These are phyloP conservation scores for Plasmodium vinckei DNA, from an alignment of 169 alveolate species.

Conservation along the genomic window DNA sequence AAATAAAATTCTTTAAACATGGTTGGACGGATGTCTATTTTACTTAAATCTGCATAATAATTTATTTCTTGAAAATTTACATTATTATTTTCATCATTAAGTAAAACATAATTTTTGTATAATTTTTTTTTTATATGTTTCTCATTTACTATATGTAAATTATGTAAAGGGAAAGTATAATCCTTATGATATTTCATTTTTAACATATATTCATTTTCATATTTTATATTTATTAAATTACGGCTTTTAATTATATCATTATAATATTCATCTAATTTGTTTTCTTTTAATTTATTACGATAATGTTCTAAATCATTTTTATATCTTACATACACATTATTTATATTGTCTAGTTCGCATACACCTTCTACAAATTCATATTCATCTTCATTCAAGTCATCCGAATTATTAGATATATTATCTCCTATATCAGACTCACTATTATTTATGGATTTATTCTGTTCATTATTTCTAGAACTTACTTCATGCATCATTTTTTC, in stretches of 20 bases:
- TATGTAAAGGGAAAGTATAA: slow-evolving; percentile 25
- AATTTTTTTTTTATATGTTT: slow-evolving; percentile 17
- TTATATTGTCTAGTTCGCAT: not conserved
- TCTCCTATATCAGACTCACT: not conserved
- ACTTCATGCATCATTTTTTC: slow-evolving; percentile 3
- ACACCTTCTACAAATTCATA: not conserved
- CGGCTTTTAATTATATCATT: slow-evolving; percentile 31
- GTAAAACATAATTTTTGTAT: slow-evolving; percentile 12
- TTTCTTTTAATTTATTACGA: slow-evolving; percentile 18
- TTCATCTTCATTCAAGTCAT: not conserved
- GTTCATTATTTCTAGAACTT: not conserved
- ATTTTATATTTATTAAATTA: slow-evolving; percentile 17
- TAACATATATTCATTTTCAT: slow-evolving; percentile 54
- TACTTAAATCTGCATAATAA: slow-evolving; percentile 56
- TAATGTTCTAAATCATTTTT: slow-evolving; percentile 21
- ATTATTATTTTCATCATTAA: slow-evolving; percentile 35
- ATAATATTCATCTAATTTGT: slow-evolving; percentile 47
- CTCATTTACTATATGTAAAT: slow-evolving; percentile 51
- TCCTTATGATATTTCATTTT: slow-evolving; percentile 68
- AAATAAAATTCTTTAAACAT: slow-evolving; percentile 61
- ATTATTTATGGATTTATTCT: not conserved
- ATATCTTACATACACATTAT: slow-evolving; percentile 7
- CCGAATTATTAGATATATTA: not conserved
- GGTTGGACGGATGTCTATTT: slow-evolving; percentile 44
- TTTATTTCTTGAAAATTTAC: slow-evolving; percentile 20